A percentile compares a stretch with the other conserved stretches of the same genome.
Evolutionary conservation across 192 early-diverging fungal genomes (phyloP).

Genomic region (Chytriomyces hyalinus): DNA sequence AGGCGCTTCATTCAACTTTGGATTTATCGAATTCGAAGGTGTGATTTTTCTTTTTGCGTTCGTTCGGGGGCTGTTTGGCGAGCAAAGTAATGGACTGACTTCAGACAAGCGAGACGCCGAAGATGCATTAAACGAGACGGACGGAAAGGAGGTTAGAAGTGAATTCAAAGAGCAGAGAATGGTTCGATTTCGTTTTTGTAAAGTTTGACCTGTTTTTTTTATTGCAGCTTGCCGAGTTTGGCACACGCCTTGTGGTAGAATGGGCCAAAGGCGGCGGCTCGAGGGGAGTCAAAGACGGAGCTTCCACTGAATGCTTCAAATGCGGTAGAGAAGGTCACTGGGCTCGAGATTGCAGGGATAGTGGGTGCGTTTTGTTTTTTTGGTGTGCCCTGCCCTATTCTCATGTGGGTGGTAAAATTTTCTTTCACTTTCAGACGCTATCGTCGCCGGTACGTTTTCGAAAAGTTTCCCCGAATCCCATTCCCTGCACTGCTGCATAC

Average conservation of each 20-base stretch:
- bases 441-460: neutral
- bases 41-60: too few species aligned
- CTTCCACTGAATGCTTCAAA: conserved; percentile 41
- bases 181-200: neutral
- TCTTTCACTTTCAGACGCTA: neutral
- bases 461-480: neutral
- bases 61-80: too few species aligned
- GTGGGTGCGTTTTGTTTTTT: neutral
- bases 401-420: neutral
- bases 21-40: conserved; percentile 56
- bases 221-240: conserved; percentile 18
- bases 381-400: neutral
- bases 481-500: neutral
- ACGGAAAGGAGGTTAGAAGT: conserved; percentile 27
- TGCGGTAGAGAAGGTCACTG: conserved; percentile 41
- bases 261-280: conserved; percentile 38
- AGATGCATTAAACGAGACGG: conserved; percentile 37
- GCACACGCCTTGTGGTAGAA: conserved; percentile 38
- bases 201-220: neutral
- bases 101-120: conserved; percentile 51
- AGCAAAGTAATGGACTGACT: too few species aligned
- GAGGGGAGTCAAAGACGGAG: neutral
- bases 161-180: neutral
- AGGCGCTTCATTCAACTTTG: conserved; percentile 51
- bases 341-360: conserved; percentile 41